Percentiles rank a stretch among this genome's conserved stretches.
Conservation (phyloP, 1,284 basidiomycete species). For the Abortiporus biennis region DNA sequence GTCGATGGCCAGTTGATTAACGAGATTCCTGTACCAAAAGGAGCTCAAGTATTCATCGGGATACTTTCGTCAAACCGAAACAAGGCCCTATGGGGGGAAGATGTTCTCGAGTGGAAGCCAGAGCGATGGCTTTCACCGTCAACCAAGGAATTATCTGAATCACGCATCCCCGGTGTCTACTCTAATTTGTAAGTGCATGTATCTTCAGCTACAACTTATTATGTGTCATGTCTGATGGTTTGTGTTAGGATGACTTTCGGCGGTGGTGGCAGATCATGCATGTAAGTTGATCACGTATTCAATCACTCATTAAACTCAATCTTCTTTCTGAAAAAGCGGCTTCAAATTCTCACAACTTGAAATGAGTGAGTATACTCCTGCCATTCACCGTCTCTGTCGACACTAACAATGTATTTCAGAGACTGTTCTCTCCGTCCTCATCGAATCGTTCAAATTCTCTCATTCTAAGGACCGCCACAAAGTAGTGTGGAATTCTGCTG, state of each 20-base stretch:
- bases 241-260: conserved; percentile 13
- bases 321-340: conserved; percentile 1
- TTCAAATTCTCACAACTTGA: conserved; percentile 14
- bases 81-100: conserved; percentile 37
- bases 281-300: conserved; percentile 8
- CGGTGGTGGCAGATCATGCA: conserved; percentile 12
- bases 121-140: conserved; percentile 16
- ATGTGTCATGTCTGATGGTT: neutral
- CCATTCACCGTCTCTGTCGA: too few species aligned
- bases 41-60: conserved; percentile 33
- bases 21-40: conserved; percentile 38
- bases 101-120: conserved; percentile 16
- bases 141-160: conserved; percentile 11
- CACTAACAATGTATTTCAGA: conserved; percentile 8
- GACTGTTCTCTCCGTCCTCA: conserved; percentile 13
- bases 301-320: neutral
- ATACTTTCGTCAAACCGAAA: conserved; percentile 39
- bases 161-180: conserved; percentile 15
- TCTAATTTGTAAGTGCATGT: conserved; percentile 10
- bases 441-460: conserved; percentile 9
- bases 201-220: neutral
- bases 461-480: conserved; percentile 1
- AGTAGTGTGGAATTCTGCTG: conserved; percentile 11
- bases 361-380: conserved; percentile 7
- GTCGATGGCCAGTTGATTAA: conserved; percentile 29